These are phyloP conservation scores for Scleroderma bovista DNA, from an alignment of 768 basidiomycete genomes.

Conservation along the genomic window DNA sequence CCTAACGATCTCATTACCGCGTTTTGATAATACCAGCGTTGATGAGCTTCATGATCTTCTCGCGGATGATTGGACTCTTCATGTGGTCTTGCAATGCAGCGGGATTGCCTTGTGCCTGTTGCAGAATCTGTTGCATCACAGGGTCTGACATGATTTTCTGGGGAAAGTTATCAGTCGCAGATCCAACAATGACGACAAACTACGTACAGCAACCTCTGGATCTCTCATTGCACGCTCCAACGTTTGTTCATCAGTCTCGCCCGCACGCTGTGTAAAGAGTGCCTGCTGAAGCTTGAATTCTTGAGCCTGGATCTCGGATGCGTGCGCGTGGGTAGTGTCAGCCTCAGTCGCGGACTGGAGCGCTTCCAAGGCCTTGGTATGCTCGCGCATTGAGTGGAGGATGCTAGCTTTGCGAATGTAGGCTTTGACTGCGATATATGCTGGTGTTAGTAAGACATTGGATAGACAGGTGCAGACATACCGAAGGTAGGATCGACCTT, in stretches of 20 bases:
- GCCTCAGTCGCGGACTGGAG: conserved; percentile 70
- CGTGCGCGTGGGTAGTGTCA: conserved; percentile 80
- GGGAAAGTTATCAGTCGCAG: conserved; percentile 4
- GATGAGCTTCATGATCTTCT: conserved; percentile 85
- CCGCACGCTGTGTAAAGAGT: conserved; percentile 68
- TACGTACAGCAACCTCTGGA: conserved; percentile 85
- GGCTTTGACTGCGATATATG: conserved; percentile 60
- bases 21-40: conserved; percentile 93
- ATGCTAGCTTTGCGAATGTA: conserved; percentile 91
- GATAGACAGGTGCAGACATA: conserved; percentile 26
- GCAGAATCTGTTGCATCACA: conserved; percentile 90
- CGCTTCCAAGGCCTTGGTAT: conserved; percentile 80
- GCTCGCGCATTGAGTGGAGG: conserved; percentile 86
- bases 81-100: conserved; percentile 90
- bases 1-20: conserved; percentile 37
- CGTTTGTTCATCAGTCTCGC: conserved; percentile 90
- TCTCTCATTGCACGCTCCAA: conserved; percentile 94
- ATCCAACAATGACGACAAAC: not conserved
- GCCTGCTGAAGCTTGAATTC: conserved; percentile 80
- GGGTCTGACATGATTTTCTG: conserved; percentile 86
- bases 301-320: conserved; percentile 74
- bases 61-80: conserved; percentile 79
- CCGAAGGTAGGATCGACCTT: conserved; percentile 83
- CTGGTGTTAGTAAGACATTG: not conserved
- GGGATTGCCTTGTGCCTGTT: conserved; percentile 90